These are phyloP conservation scores for Phellinidium pouzarii DNA, from an alignment of 1,284 basidiomycete genomes.

Conservation along the genomic window DNA sequence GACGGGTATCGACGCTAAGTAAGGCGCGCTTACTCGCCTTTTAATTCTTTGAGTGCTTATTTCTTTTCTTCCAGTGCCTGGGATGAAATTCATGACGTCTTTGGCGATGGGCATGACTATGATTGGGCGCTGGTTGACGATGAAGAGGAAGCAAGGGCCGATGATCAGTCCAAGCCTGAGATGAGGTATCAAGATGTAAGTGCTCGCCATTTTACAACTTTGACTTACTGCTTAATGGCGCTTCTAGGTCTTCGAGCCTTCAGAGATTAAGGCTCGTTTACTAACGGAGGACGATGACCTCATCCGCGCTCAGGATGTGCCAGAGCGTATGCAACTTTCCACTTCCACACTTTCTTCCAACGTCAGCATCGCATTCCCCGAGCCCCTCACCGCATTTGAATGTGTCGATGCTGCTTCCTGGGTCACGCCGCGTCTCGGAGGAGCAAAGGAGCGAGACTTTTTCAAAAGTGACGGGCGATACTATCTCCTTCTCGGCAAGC, in stretches of 20 bases:
- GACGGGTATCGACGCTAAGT: slow-evolving; percentile 84
- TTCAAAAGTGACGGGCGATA: slow-evolving; percentile 57
- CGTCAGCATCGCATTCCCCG: slow-evolving; percentile 61
- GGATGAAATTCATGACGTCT: slow-evolving; percentile 96
- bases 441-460: slow-evolving; percentile 69
- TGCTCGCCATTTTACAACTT: slow-evolving; percentile 18
- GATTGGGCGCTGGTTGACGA: slow-evolving; percentile 89
- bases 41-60: slow-evolving; percentile 18
- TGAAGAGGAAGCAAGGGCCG: slow-evolving; percentile 55
- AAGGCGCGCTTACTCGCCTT: slow-evolving; percentile 16
- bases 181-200: slow-evolving; percentile 87
- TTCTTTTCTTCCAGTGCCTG: slow-evolving; percentile 61
- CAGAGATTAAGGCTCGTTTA: slow-evolving; percentile 88
- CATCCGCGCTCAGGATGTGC: slow-evolving; percentile 85
- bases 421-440: slow-evolving; percentile 83
- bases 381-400: slow-evolving; percentile 61
- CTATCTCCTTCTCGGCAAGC: slow-evolving; percentile 56
- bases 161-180: slow-evolving; percentile 59
- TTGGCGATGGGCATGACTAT: slow-evolving; percentile 95
- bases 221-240: slow-evolving; percentile 16
- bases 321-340: slow-evolving; percentile 93
- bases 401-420: slow-evolving; percentile 82
- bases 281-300: slow-evolving; percentile 94
- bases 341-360: slow-evolving; percentile 76
- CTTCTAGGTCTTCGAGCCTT: slow-evolving; percentile 90